Base-by-base conservation (phyloP, 2,329 filamentous ascomycete species). In the Trichoderma guizhouense region DNA sequence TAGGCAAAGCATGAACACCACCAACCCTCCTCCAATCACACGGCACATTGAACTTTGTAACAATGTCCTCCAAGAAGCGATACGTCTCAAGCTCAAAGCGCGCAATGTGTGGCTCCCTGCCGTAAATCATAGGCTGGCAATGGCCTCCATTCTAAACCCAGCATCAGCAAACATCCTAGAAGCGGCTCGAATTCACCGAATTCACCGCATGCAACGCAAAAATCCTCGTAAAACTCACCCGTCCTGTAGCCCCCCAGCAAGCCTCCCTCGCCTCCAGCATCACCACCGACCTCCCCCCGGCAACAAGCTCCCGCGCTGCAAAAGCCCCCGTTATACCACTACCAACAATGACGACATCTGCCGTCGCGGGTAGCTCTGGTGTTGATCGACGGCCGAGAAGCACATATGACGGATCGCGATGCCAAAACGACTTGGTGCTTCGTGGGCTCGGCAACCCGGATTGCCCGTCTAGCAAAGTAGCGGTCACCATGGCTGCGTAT, bases 161-260 rank as follows among this genome's bases (percentile, higher is more conserved):
- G 36, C 36, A 62, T 39, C 28, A 55, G 3, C 60, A 62, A 43
- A 43, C 39, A 43, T 30, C 32, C 21, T 39, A 15, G 21, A 11
- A 11, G 21, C 15, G 30, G 15, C 21, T 21, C 39, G 55, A 63
- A 21, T 15, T 1, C 34, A 30, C 32, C 15, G 11, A 30, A 7
- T 18, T 21, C 30, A 34, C 15, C 12, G 3, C 32, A 36, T 36
- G 34, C 6, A 36, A 36, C 34, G 34, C 5, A 36, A 36, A 36
- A 36, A 36, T 36, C 34, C 34, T 36, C 34, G 34, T 36, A 36
- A 36, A 8, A 84, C 89, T 85, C 77, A 93, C 91, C 77, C 92
- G 83, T n/a, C 93, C 92, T 1, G 92, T 95, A n/a, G 93, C 93
- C 21, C 93, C 93, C 88, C 89, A 94, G 78, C 92, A 95, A 5